Evolutionary conservation across 148 eudicot species (phyloP).

Genomic region (Bassia scoparia): DNA sequence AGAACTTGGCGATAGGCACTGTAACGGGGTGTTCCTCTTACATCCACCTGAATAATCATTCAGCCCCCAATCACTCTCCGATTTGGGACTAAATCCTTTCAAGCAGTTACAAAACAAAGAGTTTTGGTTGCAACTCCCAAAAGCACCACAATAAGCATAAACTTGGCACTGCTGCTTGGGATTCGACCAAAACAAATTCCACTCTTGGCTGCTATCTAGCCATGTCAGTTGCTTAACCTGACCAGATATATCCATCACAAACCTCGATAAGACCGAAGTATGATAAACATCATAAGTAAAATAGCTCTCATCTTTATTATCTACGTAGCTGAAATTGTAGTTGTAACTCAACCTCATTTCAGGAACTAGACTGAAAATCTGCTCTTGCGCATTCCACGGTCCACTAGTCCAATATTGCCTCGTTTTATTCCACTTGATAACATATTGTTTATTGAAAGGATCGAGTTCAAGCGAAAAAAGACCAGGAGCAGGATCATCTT

Average conservation of each 20-base stretch:
- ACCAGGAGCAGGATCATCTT: slow-evolving; percentile 48
- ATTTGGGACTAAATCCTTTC: slow-evolving; percentile 28
- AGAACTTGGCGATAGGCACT: slow-evolving; percentile 33
- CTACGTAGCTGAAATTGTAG: slow-evolving; percentile 46
- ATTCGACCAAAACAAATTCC: slow-evolving; percentile 61
- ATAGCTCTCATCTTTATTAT: slow-evolving; percentile 49
- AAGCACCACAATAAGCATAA: slow-evolving; percentile 50
- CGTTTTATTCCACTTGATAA: slow-evolving; percentile 41
- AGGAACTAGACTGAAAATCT: slow-evolving; percentile 45
- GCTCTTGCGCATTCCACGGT: slow-evolving; percentile 35
- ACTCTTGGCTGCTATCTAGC: slow-evolving; percentile 30
- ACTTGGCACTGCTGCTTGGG: slow-evolving; percentile 57
- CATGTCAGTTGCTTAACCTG: slow-evolving; percentile 42
- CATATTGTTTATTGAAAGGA: slow-evolving; percentile 31
- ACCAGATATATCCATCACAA: slow-evolving; percentile 52
- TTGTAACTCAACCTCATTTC: slow-evolving; percentile 49
- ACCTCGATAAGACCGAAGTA: slow-evolving; percentile 38
- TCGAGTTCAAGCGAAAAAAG: slow-evolving; percentile 40
- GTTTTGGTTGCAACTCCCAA: slow-evolving; percentile 40
- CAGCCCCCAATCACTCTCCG: slow-evolving; percentile 34
- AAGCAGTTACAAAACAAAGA: slow-evolving; percentile 42
- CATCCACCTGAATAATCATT: slow-evolving; percentile 58
- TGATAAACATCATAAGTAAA: slow-evolving; percentile 40
- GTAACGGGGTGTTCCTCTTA: slow-evolving; percentile 27
- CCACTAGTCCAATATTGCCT: slow-evolving; percentile 34